Evolutionary conservation across 73 alveolate genomes (phyloP), one percentile per base, ranked within the genome.

Genomic region (Uronychia binucleata): DNA sequence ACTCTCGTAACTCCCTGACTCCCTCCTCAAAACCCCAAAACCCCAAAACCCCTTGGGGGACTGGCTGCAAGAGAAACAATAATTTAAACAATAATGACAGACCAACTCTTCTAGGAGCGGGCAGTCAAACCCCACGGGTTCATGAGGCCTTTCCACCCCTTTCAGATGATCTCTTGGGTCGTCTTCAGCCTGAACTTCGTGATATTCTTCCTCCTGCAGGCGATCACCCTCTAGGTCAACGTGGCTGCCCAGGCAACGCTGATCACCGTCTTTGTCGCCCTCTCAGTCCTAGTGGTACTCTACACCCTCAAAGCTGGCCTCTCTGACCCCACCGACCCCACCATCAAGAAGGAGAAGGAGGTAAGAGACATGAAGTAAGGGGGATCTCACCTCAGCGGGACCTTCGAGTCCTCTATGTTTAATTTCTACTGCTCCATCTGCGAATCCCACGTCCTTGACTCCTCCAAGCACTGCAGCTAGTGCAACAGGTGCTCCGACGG

Each of bases 401-500:
- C 67, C 19, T 46, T 46, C 19, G 67, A 46, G 19, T 46, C 67
- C 5, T 11, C 67, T 11, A 5, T 46, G 5, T 46, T 11, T 46
- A 46, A 59, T 26, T 81, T 26, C 75, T 81, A n/a, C 75, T 81
- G 88, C 31, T 75, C 57, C 19, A 78, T 59, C 8, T 81, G 88
- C 32, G 81, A 81, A 1, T 28, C 79, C 11, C 58, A n/a, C 34
- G 81, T 84, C 13, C 91, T 57, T 46, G 81, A 84, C 58, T 5
- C 77, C 8, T 26, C 83, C 58, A 67, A 67, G 76, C 94, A 88
- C 67, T 88, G 94, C 77, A 59, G 81, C 11, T 67, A n/a, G 26
- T 90, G 95, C 33, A 90, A 95, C 77, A 59, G 96, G 76, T 96
- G 99, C 78, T 92, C 87, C 19, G 90, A 84, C 27, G 90, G 85